Percentiles rank a stretch among this genome's conserved stretches.
Evolutionary conservation across 306 rosid genomes (phyloP).

Genomic region (Lathyrus aphaca): DNA sequence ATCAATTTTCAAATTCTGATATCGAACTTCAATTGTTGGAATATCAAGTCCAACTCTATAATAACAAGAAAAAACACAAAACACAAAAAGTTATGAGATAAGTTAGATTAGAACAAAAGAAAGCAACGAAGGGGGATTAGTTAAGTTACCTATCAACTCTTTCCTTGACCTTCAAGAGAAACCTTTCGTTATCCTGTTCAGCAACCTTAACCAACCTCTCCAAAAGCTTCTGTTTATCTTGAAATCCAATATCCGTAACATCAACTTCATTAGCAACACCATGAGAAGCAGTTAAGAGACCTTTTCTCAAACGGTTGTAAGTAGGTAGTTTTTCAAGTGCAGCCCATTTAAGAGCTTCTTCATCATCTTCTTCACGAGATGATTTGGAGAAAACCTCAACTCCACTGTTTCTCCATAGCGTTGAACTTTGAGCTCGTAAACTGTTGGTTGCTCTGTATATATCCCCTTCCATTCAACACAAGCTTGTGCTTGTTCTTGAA

Average conservation of each 20-base stretch:
- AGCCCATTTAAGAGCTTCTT: conserved; percentile 82
- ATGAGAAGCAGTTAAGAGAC: conserved; percentile 53
- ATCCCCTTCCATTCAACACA: conserved; percentile 51
- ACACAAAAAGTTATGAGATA: neutral
- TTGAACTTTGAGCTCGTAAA: conserved; percentile 40
- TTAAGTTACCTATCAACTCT: conserved; percentile 54
- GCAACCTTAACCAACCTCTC: conserved; percentile 57
- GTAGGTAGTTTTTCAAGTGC: conserved; percentile 80
- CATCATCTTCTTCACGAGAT: conserved; percentile 61
- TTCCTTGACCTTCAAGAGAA: conserved; percentile 59
- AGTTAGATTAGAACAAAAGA: neutral
- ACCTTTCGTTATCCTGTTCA: conserved; percentile 56
- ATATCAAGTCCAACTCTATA: conserved; percentile 71
- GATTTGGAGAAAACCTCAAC: conserved; percentile 62
- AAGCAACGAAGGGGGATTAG: neutral
- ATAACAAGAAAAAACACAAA: neutral
- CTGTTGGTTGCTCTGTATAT: conserved; percentile 48
- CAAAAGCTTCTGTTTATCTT: conserved; percentile 44
- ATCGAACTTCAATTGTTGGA: conserved; percentile 80
- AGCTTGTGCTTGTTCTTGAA: neutral
- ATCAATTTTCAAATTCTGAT: conserved; percentile 63
- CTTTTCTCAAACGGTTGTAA: conserved; percentile 70
- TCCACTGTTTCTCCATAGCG: conserved; percentile 55
- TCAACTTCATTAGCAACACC: conserved; percentile 60
- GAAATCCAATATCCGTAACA: conserved; percentile 48